Conservation (phyloP, 805 yeast species). For the Starmera dryadoides region DNA sequence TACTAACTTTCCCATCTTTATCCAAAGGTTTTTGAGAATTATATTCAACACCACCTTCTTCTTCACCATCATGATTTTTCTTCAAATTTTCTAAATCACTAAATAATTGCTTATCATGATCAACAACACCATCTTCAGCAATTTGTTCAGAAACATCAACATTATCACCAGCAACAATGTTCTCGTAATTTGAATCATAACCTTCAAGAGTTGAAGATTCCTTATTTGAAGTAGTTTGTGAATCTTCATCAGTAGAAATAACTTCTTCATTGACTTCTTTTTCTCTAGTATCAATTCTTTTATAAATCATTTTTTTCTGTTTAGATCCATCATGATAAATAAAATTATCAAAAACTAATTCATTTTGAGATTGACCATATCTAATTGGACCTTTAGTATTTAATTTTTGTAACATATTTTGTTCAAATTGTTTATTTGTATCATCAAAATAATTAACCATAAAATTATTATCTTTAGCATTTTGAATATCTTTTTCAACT, state of each 20-base stretch:
- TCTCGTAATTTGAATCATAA: conserved; percentile 2
- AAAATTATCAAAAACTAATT: conserved; percentile 12
- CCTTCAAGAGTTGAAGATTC: not conserved
- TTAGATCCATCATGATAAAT: conserved; percentile 9
- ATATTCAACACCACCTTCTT: conserved; percentile 21
- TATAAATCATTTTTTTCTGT: conserved; percentile 15
- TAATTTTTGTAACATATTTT: conserved; percentile 12
- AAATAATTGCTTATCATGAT: conserved; percentile 17
- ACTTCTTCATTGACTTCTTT: conserved; percentile 3
- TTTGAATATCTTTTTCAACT: conserved; percentile 8
- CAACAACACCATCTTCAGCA: conserved; percentile 6
- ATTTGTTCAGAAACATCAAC: conserved; percentile 4
- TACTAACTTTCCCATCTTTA: conserved; percentile 15
- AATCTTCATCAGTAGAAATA: conserved; percentile 1
- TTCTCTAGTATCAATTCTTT: conserved; percentile 8
- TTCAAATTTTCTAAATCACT: conserved; percentile 16
- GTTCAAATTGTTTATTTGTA: conserved; percentile 15
- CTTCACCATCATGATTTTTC: conserved; percentile 18
- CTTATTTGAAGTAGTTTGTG: not conserved
- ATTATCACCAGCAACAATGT: conserved; percentile 3
- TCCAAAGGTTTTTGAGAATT: conserved; percentile 16
- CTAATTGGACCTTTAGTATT: conserved; percentile 10
- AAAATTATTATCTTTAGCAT: conserved; percentile 12
- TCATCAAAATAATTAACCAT: conserved; percentile 10
- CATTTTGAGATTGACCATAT: conserved; percentile 14